phyloP scores from a whole-genome alignment of 257 asterid genomes.

The Salvia hispanica region DNA sequence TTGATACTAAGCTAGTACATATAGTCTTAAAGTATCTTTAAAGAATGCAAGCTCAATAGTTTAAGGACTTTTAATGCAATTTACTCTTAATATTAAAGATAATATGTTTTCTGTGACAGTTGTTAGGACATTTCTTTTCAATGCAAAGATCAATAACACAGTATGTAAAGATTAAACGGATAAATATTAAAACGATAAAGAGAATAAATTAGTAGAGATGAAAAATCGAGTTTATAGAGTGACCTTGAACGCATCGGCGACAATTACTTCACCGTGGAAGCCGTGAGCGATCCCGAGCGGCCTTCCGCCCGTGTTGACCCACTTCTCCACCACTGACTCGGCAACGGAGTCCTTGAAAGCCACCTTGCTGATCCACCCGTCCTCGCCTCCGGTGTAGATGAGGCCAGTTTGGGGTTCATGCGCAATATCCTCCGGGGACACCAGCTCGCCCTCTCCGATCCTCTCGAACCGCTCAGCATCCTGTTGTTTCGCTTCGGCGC shows the following conservation, averaged over 20 bases:
- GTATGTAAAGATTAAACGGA: no score
- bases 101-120: no score
- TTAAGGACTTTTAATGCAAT: no score
- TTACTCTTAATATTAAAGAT: no score
- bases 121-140: no score
- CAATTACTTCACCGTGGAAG: slow-evolving; percentile 60
- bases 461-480: slow-evolving; percentile 55
- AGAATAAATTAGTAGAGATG: no score
- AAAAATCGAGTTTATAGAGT: no score
- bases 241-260: slow-evolving; percentile 80
- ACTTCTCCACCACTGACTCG: slow-evolving; percentile 59
- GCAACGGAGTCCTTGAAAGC: slow-evolving; percentile 36
- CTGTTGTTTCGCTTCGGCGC: slow-evolving; percentile 48
- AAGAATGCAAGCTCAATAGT: no score
- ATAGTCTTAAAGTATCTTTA: no score
- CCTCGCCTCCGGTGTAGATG: slow-evolving; percentile 70
- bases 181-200: no score
- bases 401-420: slow-evolving; percentile 54
- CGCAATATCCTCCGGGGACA: slow-evolving; percentile 77
- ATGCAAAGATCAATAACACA: no score
- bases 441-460: slow-evolving; percentile 62
- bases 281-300: slow-evolving; percentile 79
- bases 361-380: slow-evolving; percentile 78
- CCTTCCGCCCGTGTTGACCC: slow-evolving; percentile 91
- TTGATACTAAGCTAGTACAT: no score